Evolutionary conservation across 495 filamentous ascomycete genomes (phyloP), one percentile per base, ranked within the genome.

Genomic region (Penicillium mononematosum): DNA sequence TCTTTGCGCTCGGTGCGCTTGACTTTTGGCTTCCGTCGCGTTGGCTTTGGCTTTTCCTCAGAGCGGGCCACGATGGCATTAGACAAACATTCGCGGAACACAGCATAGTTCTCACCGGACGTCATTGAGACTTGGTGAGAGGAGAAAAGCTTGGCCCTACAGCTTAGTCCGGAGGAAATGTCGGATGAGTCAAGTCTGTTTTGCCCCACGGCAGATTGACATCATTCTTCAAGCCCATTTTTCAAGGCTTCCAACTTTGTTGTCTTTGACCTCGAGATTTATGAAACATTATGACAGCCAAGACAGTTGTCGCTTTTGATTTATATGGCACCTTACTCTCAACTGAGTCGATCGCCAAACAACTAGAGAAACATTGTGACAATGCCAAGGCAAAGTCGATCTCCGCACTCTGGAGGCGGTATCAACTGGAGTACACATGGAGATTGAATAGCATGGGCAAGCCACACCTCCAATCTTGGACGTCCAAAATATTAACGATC

Each of bases 371-470:
- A 43, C 68, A 79, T 47, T 78, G 82, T 34, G 76, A 81, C 46
- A 52, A 81, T 44, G 84, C 85, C 24, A 79, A 81, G 61, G 82
- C 83, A 12, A 61, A 72, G 8, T 61, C 68, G 7, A 76, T 92
- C 14, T 81, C 86, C 8, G 67, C 79, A 22, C 64, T 79, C 60
- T 86, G 81, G 83, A 67, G 81, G 44, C 79, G 74, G 24, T 83
- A 82, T 64, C 88, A 92, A 67, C 77, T 96, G 19, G 89, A 91
- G 70, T 94, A 92, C 60, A 90, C 89, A 36, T 94, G 88, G 89
- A 72, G 89, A 45, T 68, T 89, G 58, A 93, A 88, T 62, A 88
- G 84, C 81, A 92, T 92, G 88, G 75, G 89, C 88, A 71, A 43
- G 69, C 14, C 34, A 14, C 27, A 29, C 12, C 9, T 24, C 4